Evolutionary conservation across 2,329 filamentous ascomycete genomes (phyloP), one percentile per base, ranked within the genome.

Genomic region (Sclerotinia glacialis): DNA sequence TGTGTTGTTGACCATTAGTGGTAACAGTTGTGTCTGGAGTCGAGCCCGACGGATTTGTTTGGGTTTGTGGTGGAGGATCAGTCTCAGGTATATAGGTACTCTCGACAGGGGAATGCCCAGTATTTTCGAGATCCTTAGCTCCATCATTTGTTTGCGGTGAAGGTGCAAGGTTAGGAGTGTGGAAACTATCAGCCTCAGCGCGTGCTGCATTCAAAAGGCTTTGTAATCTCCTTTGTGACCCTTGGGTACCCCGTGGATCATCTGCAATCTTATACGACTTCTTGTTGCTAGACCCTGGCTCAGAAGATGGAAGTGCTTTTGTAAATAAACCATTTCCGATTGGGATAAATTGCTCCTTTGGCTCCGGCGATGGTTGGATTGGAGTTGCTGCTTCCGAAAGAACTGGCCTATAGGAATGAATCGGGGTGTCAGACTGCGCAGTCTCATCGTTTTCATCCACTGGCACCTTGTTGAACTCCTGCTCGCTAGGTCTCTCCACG

Each of bases 241-340:
- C 44, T 61, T 61, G 31, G 16, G 44, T 61, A 12, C 44, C 58
- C 18, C 58, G 44, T 49, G 58, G 58, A 18, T 61, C 44, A 26
- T 61, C 58, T 9, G 58, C 58, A 61, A 61, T 61, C 58, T 61
- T 61, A 31, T 61, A 61, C 12, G 58, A 61, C 31, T 50, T 61
- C 31, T 49, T 61, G 5, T 50, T 61, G 6, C 58, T 31, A 21
- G 58, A 49, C 5, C 14, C 49, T 47, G 44, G 44, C 44, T 61
- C 58, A 49, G 58, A 37, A 12, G 58, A 49, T 26, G 31, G 31
- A 9, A 16, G 31, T 49, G 46, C 31, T n/a, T 21, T 37, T 21
- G 58, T 40, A 23, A 40, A 37, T 14, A 28, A 50, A 34, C 16
- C n/a, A 16, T 37, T 26, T 11, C 44, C 14, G 6, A 18, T 3